These are phyloP conservation scores for Plectranthus barbatus DNA, from an alignment of 257 asterid species.

Conservation along the genomic window DNA sequence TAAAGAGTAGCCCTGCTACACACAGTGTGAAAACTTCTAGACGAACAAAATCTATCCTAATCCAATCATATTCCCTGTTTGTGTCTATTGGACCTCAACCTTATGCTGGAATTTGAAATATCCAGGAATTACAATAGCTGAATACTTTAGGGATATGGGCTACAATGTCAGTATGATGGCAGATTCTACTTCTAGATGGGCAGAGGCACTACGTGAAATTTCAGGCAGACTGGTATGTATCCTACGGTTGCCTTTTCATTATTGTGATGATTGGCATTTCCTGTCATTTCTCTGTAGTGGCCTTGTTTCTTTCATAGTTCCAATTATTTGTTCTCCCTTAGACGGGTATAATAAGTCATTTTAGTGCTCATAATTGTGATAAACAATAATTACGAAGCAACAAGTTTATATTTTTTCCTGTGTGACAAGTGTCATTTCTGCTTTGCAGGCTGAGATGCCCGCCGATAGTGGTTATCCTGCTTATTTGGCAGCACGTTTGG, in stretches of 20 bases:
- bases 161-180: conserved; percentile 99
- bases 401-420: background rate
- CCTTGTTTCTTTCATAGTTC: background rate
- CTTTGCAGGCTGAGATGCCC: conserved; percentile 91
- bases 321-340: background rate
- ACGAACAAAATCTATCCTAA: background rate
- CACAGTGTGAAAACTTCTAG: background rate
- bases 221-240: conserved; percentile 88
- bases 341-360: background rate
- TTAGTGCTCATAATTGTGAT: background rate
- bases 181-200: conserved; percentile 99
- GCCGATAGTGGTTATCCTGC: conserved; percentile 99
- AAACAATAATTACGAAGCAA: background rate
- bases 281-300: background rate
- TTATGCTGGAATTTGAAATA: background rate
- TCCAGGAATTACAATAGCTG: conserved; percentile 91
- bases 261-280: background rate
- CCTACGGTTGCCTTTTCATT: background rate
- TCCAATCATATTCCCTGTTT: background rate
- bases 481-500: conserved; percentile 93
- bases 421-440: background rate
- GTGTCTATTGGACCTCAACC: background rate
- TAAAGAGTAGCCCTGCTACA: too few relatives aligned
- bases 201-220: conserved; percentile 99
- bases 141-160: conserved; percentile 99